Evolutionary conservation across 2,329 filamentous ascomycete genomes (phyloP).

Genomic region (Ophiostoma ulmi): DNA sequence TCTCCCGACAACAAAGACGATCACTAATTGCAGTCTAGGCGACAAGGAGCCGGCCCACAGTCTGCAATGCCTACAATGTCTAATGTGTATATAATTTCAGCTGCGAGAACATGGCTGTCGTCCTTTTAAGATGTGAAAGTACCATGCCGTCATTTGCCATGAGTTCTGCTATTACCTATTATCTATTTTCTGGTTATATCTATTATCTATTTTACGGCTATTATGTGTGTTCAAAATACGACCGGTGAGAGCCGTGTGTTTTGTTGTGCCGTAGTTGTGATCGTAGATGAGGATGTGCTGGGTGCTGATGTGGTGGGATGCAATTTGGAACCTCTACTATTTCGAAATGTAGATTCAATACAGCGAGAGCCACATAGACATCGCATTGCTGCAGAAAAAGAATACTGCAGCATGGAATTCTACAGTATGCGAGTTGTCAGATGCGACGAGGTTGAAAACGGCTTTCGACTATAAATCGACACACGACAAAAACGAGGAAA

Average conservation of each 20-base stretch:
- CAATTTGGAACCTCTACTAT: background rate
- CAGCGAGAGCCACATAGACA: background rate
- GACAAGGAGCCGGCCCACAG: background rate
- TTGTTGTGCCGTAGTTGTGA: background rate
- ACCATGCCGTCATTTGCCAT: background rate
- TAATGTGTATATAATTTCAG: background rate
- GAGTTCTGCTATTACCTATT: background rate
- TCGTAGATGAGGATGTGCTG: background rate
- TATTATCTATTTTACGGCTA: background rate
- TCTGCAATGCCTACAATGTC: background rate
- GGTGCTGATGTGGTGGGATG: background rate
- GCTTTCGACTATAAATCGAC: background rate
- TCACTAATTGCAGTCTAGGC: background rate
- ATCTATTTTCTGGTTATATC: background rate
- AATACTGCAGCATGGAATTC: background rate
- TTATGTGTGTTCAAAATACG: background rate
- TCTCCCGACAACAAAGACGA: background rate
- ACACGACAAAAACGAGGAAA: background rate
- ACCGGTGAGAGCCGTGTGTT: background rate
- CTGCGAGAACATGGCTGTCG: background rate
- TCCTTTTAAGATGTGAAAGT: background rate
- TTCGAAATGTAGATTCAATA: background rate
- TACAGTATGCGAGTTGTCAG: background rate
- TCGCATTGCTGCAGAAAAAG: background rate
- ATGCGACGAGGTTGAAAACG: background rate